Evolutionary conservation across 257 asterid species (phyloP), one percentile per base, ranked within the genome.

Genomic region (Petunia axillaris): DNA sequence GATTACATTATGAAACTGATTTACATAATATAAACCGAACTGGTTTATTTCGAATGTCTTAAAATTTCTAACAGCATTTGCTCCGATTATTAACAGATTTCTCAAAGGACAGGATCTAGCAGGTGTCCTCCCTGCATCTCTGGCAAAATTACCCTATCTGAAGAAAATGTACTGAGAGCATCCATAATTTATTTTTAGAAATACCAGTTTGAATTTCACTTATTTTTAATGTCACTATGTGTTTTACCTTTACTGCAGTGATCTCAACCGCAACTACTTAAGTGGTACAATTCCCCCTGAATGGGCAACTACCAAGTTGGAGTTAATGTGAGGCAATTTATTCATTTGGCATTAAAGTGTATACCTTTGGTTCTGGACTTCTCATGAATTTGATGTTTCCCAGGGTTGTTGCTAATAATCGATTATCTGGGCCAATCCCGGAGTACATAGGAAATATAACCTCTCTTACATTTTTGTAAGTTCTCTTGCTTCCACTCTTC

Each of bases 351-450:
- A 48, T 71, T 25, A 35, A 63, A 63, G 37, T 48, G 36, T 36
- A 79, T 52, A 64, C 64, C 13, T 36, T 50, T 79, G 3, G 16
- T 77, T 59, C 55, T 2, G 3, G 5, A 8, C 43, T 38, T 10
- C 44, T 71, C 62, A 77, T 38, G 55, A 77, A 77, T 48, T 77
- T 39, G 74, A 64, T 44, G 62, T 16, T 64, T 36, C 46, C 83
- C 84, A 92, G 95, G 85, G 4, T 74, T 83, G 75, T 89, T 38
- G 40, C 35, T 71, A 83, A 59, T 37, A 92, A 91, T 82, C 91
- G 91, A 67, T 87, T 92, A 79, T 85, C 95, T 16, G 95, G 95
- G 55, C 88, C 83, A 4, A 85, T 92, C 76, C 97, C 93, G 0
- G 48, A 77, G 39, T 90, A 85, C 83, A 77, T 90, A 87, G 95